Conservation (phyloP, 2,329 filamentous ascomycete species). For the Pseudogymnoascus sp. region DNA sequence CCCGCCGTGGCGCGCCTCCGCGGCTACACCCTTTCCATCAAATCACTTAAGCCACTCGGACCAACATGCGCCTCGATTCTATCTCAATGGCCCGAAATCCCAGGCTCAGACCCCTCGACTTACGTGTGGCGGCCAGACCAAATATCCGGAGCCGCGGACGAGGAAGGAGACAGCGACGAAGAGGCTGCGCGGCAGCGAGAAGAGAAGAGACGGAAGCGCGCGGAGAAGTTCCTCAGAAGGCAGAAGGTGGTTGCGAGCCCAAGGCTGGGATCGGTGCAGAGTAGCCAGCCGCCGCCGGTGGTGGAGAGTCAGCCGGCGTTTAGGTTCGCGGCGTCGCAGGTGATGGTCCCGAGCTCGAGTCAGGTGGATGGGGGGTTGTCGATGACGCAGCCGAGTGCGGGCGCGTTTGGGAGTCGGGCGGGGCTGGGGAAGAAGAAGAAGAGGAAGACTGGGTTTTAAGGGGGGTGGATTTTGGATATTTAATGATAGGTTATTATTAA, state of each 20-base stretch:
- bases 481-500: background rate
- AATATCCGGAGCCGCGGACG: conserved; percentile 14
- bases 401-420: conserved; percentile 38
- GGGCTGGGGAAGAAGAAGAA: conserved; percentile 36
- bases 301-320: background rate
- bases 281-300: background rate
- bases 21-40: conserved; percentile 29
- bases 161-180: conserved; percentile 17
- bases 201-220: conserved; percentile 22
- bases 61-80: conserved; percentile 25
- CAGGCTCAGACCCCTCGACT: conserved; percentile 28
- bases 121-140: conserved; percentile 27
- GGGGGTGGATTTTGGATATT: background rate
- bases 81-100: conserved; percentile 30
- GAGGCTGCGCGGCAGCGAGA: conserved; percentile 18
- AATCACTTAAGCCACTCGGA: conserved; percentile 22
- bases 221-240: conserved; percentile 26
- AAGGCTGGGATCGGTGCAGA: background rate
- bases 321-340: background rate
- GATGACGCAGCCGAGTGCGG: conserved; percentile 42
- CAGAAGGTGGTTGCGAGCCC: conserved; percentile 16
- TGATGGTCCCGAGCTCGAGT: background rate
- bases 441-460: conserved; percentile 35
- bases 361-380: conserved; percentile 25
- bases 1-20: conserved; percentile 29